phyloP scores from a whole-genome alignment of 2,329 filamentous ascomycete genomes.

The Blastomyces silverae region DNA sequence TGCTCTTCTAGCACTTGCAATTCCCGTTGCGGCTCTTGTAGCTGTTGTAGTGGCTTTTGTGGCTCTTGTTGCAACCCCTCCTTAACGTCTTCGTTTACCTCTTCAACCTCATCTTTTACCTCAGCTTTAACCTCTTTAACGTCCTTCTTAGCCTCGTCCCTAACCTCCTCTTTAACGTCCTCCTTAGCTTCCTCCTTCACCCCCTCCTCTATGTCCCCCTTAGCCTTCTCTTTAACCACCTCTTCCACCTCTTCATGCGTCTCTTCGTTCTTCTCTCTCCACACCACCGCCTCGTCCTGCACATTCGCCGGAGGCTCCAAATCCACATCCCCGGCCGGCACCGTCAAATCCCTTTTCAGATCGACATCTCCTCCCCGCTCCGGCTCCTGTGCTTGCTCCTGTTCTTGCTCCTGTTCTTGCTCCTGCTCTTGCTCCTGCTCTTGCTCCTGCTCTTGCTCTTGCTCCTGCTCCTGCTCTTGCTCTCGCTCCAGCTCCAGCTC shows the following conservation, averaged over 20 bases:
- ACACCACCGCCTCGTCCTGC: not conserved
- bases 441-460: not conserved
- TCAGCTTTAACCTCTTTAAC: not conserved
- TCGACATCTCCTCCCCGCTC: not conserved
- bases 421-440: not conserved
- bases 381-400: not conserved
- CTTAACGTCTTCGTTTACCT: not conserved
- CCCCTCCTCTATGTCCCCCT: not conserved
- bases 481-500: not conserved
- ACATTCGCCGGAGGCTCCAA: not conserved
- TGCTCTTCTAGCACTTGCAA: not conserved
- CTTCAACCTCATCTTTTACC: not conserved
- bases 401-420: not conserved
- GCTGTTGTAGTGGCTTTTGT: not conserved
- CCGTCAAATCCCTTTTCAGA: not conserved
- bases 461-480: not conserved
- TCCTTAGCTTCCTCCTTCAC: not conserved
- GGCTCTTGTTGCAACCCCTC: not conserved
- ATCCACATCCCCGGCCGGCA: not conserved
- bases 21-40: not conserved
- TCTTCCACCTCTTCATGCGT: not conserved
- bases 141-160: not conserved
- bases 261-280: not conserved
- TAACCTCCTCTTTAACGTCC: not conserved
- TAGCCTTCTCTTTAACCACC: too few species aligned